Conservation (phyloP, 1,139 yeast genomes). For the Geotrichum citri-aurantii region DNA sequence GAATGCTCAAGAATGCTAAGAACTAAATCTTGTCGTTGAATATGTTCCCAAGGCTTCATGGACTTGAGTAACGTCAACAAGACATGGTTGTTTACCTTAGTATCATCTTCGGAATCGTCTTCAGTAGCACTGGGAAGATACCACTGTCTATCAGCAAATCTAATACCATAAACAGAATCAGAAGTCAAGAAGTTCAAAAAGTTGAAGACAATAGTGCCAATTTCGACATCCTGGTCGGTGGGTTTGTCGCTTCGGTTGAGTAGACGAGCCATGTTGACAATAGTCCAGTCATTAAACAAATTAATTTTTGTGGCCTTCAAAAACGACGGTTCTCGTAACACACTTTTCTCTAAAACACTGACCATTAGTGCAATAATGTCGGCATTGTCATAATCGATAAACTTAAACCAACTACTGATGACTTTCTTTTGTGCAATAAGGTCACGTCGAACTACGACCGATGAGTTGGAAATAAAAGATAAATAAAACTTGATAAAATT, state of each 20-base stretch:
- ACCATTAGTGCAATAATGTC: conserved; percentile 43
- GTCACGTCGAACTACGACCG: conserved; percentile 56
- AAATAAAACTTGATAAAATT: conserved; percentile 61
- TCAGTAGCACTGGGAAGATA: conserved; percentile 42
- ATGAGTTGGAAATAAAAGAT: conserved; percentile 44
- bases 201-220: conserved; percentile 35
- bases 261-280: conserved; percentile 53
- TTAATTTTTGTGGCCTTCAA: conserved; percentile 67
- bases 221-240: conserved; percentile 23
- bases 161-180: conserved; percentile 54
- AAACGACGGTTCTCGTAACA: conserved; percentile 57
- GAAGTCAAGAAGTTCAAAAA: conserved; percentile 50
- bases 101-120: conserved; percentile 10
- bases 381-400: conserved; percentile 46
- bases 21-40: conserved; percentile 52
- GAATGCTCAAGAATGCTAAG: conserved; percentile 47
- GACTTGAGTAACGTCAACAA: conserved; percentile 56
- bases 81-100: conserved; percentile 47
- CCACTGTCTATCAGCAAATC: conserved; percentile 54
- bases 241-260: conserved; percentile 40
- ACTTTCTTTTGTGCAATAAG: conserved; percentile 52
- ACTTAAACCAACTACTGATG: conserved; percentile 62
- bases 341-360: conserved; percentile 44
- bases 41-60: conserved; percentile 79
- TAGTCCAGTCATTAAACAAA: conserved; percentile 71